Evolutionary conservation across 768 basidiomycete species (phyloP).

Genomic region (Phylloporus sp.): DNA sequence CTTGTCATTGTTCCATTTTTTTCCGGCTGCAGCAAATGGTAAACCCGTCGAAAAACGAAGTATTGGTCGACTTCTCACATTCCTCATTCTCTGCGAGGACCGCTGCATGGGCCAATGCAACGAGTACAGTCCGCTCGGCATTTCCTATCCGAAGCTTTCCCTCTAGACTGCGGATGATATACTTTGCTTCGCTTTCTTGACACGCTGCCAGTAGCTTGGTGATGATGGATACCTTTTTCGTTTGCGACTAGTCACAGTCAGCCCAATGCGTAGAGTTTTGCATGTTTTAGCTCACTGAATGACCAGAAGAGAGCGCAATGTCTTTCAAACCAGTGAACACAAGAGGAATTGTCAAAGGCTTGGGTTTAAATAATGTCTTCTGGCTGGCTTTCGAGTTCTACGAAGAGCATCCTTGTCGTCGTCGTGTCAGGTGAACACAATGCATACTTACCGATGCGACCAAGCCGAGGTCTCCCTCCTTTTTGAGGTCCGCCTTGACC

Average conservation of each 20-base stretch:
- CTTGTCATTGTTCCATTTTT: constrained; percentile 72
- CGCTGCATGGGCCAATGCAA: constrained; percentile 88
- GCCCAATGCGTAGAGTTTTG: not conserved
- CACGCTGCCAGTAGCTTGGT: constrained; percentile 92
- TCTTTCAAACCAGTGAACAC: constrained; percentile 90
- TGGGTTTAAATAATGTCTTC: constrained; percentile 91
- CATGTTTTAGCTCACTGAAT: constrained; percentile 51
- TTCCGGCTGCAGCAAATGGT: constrained; percentile 45
- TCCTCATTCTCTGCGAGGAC: constrained; percentile 76
- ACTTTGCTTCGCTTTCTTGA: constrained; percentile 90
- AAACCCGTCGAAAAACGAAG: not conserved
- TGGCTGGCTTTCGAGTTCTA: constrained; percentile 93
- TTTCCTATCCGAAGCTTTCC: constrained; percentile 97
- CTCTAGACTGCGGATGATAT: constrained; percentile 91
- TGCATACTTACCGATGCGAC: constrained; percentile 78
- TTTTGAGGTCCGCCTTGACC: constrained; percentile 90
- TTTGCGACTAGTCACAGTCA: constrained; percentile 64
- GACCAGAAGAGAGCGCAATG: constrained; percentile 81
- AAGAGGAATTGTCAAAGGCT: constrained; percentile 78
- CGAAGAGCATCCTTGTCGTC: not conserved
- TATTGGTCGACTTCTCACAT: constrained; percentile 31
- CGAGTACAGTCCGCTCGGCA: constrained; percentile 92
- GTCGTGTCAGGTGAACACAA: not conserved
- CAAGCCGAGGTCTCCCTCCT: constrained; percentile 90
- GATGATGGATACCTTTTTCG: constrained; percentile 91